A percentile compares a stretch with the other conserved stretches of the same genome.
These are phyloP conservation scores for Alternaria angustiovoidea DNA, from an alignment of 2,329 filamentous ascomycete species.

Conservation along the genomic window DNA sequence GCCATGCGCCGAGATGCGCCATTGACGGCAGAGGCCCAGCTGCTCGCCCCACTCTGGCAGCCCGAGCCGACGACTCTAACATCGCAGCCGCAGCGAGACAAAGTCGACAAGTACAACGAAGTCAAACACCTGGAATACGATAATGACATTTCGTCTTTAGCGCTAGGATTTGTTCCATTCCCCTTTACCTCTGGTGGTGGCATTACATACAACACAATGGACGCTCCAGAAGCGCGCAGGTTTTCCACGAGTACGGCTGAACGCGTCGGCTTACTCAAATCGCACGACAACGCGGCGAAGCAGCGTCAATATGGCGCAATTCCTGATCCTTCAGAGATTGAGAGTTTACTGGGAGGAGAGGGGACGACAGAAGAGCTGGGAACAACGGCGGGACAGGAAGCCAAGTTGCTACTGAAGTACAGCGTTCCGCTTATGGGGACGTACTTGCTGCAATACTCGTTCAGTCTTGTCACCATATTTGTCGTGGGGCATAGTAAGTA, in stretches of 20 bases:
- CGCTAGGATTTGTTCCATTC: conserved; percentile 31
- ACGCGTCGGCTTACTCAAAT: conserved; percentile 34
- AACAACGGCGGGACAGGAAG: conserved; percentile 40
- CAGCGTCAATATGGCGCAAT: conserved; percentile 39
- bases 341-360: conserved; percentile 35
- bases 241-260: conserved; percentile 42
- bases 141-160: conserved; percentile 36
- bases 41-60: conserved; percentile 21
- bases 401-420: conserved; percentile 51
- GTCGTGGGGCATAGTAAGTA: conserved; percentile 58
- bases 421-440: conserved; percentile 62
- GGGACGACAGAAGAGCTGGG: conserved; percentile 30
- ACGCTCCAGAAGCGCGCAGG: conserved; percentile 40
- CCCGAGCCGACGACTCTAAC: conserved; percentile 12
- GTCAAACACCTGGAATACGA: conserved; percentile 13
- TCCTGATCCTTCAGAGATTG: conserved; percentile 36
- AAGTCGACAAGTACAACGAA: conserved; percentile 1
- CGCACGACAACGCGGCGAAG: conserved; percentile 31
- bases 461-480: conserved; percentile 60
- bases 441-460: conserved; percentile 64
- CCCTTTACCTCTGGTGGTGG: conserved; percentile 32
- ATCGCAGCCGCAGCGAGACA: conserved; percentile 7
- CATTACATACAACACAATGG: conserved; percentile 37
- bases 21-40: conserved; percentile 20
- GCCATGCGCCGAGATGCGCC: conserved; percentile 21